Evolutionary conservation across 202 grass and related monocot species (phyloP), one percentile per base, ranked within the genome.

Genomic region (Setaria italica): DNA sequence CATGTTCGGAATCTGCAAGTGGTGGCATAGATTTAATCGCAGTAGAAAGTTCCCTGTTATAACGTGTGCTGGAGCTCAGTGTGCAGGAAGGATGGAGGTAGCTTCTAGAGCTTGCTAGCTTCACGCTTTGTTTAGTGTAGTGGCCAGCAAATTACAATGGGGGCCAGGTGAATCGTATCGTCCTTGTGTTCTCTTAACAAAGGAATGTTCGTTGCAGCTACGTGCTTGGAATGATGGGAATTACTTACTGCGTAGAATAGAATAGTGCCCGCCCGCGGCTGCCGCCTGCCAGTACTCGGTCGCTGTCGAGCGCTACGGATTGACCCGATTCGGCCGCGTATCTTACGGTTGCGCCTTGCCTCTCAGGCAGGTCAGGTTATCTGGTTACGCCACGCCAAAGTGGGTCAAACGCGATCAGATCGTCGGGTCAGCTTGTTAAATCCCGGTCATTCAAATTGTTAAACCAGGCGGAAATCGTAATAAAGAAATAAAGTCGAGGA

Each of bases 201-300:
- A 39, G 13, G 77, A 81, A 85, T 70, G 77, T 81, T 88, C 89
- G 56, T 30, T 3, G 85, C 70, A 87, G 81, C 89, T 81, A 64
- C 43, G 2, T 10, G 43, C 43, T 10, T 46, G 11, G 54, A 6
- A 19, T 67, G 5, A 19, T 45, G 32, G 68, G 70, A 48, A 51
- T 72, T 4, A 57, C 32, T 41, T 41, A 41, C 39, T 41, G 39
- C 39, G 39, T 41, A 41, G 39, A 41, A 41, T 41, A 41, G 39
- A 71, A 5, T 78, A 85, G 53, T 62, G 77, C 71, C 77, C 70
- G 53, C 34, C 55, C 62, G 60, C 33, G 43, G 63, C 71, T 34
- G 71, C 43, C 41, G 48, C 78, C 63, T 41, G 74, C 67, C 10
- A 62, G 29, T 35, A 20, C 4, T 41, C 58, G 15, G 41, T 84